Evolutionary conservation across 805 yeast species (phyloP).

Genomic region (Metschnikowia continentalis): DNA sequence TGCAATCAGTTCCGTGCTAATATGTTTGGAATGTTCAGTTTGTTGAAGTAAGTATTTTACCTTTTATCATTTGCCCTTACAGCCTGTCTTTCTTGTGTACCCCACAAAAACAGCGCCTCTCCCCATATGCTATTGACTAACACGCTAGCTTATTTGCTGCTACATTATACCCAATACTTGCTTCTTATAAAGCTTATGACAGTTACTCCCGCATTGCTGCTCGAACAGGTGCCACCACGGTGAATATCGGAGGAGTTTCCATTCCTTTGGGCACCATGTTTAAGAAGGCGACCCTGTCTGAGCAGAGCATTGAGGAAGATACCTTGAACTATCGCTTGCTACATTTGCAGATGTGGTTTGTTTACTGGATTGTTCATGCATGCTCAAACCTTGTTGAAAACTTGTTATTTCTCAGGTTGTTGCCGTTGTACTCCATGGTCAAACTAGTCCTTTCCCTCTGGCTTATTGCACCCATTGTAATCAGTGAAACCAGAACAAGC

Average conservation of each 20-base stretch:
- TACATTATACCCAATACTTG: conserved; percentile 54
- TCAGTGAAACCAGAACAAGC: conserved; percentile 32
- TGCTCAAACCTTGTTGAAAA: conserved; percentile 37
- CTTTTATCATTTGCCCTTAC: neutral
- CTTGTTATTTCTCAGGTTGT: conserved; percentile 39
- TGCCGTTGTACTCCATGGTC: conserved; percentile 26
- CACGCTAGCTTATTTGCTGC: conserved; percentile 27
- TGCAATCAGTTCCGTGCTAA: neutral
- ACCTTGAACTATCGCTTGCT: conserved; percentile 23
- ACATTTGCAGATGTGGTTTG: conserved; percentile 38
- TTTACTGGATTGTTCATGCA: conserved; percentile 64
- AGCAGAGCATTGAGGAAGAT: conserved; percentile 15
- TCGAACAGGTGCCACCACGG: conserved; percentile 24
- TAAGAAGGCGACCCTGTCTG: conserved; percentile 23
- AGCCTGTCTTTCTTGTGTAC: neutral
- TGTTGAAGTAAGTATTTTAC: conserved; percentile 5
- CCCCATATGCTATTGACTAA: conserved; percentile 5
- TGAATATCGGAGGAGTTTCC: conserved; percentile 36
- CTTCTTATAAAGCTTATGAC: conserved; percentile 56
- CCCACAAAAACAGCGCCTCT: conserved; percentile 1
- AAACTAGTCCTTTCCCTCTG: conserved; percentile 55
- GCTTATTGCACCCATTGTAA: conserved; percentile 47
- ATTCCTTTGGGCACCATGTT: conserved; percentile 37
- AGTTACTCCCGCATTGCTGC: conserved; percentile 31
- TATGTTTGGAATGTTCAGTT: conserved; percentile 6